These are phyloP conservation scores for Tetrahymena elliotti DNA, from an alignment of 73 alveolate species.

Conservation along the genomic window DNA sequence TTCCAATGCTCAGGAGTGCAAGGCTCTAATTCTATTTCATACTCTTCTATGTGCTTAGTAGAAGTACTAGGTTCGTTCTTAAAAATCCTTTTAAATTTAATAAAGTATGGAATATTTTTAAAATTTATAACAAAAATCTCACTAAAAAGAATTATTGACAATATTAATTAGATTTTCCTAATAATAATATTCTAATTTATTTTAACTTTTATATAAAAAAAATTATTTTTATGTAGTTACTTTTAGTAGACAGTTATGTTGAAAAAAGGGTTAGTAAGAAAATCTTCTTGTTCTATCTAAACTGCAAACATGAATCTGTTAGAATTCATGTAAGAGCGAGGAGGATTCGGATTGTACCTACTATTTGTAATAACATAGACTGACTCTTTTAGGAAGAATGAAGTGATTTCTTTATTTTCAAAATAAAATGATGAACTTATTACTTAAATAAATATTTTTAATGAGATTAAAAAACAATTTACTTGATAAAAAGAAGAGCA, in stretches of 20 bases:
- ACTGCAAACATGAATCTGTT: background rate
- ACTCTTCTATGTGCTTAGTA: background rate
- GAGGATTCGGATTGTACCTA: background rate
- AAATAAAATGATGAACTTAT: background rate
- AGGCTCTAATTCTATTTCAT: background rate
- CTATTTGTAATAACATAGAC: background rate
- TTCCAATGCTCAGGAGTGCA: background rate
- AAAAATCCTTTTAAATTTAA: background rate
- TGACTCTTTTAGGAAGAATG: background rate
- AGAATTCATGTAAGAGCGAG: background rate
- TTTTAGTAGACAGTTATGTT: background rate
- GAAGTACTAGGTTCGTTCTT: background rate
- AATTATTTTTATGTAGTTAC: background rate
- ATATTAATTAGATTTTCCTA: background rate
- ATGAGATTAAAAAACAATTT: background rate
- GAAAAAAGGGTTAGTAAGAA: background rate
- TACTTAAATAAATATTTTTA: background rate
- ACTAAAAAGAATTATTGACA: too few species aligned
- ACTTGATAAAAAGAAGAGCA: background rate
- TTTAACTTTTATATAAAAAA: background rate
- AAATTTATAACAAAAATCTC: too few species aligned
- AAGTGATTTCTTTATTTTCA: background rate
- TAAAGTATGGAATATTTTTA: background rate
- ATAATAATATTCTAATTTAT: background rate
- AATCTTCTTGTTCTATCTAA: background rate